Conservation (phyloP, 352 stramenopile species). For the Phytopythium sindhum region DNA sequence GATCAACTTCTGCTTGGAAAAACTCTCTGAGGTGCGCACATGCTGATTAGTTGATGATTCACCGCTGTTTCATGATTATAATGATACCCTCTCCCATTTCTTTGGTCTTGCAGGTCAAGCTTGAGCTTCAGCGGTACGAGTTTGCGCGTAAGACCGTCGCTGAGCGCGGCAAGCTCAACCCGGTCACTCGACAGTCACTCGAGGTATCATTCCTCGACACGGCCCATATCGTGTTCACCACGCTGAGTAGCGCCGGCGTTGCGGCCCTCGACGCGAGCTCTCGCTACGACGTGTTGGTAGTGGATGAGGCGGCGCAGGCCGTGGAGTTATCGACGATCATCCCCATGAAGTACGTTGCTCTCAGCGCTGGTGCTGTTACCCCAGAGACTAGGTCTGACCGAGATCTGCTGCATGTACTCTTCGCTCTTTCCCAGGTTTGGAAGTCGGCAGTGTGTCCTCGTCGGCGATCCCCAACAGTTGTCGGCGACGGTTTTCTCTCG, state of each 20-base stretch:
- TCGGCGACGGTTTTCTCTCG: constrained; percentile 92
- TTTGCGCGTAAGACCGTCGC: constrained; percentile 65
- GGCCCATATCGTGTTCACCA: constrained; percentile 92
- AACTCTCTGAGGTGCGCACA: constrained; percentile 54
- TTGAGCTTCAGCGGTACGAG: constrained; percentile 83
- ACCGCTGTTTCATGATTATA: not conserved
- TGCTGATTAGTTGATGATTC: not conserved
- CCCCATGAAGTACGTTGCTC: constrained; percentile 79
- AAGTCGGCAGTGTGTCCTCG: constrained; percentile 88
- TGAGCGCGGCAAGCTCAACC: constrained; percentile 54
- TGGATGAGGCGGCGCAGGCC: constrained; percentile 86
- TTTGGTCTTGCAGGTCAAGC: constrained; percentile 44
- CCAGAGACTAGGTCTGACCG: not conserved
- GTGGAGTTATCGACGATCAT: constrained; percentile 88
- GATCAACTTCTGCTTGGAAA: constrained; percentile 79
- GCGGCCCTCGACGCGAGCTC: constrained; percentile 71
- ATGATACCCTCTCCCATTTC: not conserved
- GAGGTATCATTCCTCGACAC: constrained; percentile 88
- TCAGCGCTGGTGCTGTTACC: not conserved
- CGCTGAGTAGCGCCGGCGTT: constrained; percentile 86
- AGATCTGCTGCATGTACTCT: not conserved
- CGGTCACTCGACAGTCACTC: constrained; percentile 70
- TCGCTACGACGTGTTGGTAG: constrained; percentile 80
- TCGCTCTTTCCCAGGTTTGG: constrained; percentile 53
- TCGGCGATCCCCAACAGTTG: constrained; percentile 92